Base-by-base conservation (phyloP, 2,329 filamentous ascomycete species). In the Bipolaris sorokiniana region DNA sequence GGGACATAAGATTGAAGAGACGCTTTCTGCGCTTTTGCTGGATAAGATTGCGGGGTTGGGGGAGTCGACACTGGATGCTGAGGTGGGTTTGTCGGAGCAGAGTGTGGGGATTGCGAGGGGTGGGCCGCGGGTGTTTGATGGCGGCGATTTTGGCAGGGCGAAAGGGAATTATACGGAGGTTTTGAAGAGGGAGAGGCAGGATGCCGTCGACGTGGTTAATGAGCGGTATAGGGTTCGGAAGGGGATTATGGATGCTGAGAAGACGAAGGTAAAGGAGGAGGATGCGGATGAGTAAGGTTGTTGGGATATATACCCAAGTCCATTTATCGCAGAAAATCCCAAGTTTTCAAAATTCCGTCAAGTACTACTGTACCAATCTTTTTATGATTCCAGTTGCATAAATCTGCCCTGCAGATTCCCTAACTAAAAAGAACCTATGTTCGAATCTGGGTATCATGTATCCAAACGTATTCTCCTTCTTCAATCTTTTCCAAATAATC, bases 1-100 rank as follows among this genome's bases (percentile, higher is more conserved):
- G 58, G 86, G 88, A 70, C 83, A 85, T 51, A 97, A 97, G 81
- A 90, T 98, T 65, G 92, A 98, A 69, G 95, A 98, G 81, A 80
- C 96, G 50, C 81, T 99, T 54, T 87, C 91, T 0, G 88, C 85
- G 57, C 85, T 87, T 65, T 79, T 99, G 48, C 80, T 98, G 58
- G 86, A 90, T 68, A 77, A 88, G 47, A 80, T 83, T 16, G 80
- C 84, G 4, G 62, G 36, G 7, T 73, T 79, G 54, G 79, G 80
- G 3, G 58, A 63, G 48, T 61, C 62, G 15, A 73, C 63, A 49
- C 60, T 73, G 31, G 67, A 64, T 48, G 38, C 44, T 31, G 58
- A 64, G 56, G 50, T 49, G 18, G 54, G 56, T 5, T 26, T 34
- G 16, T 41, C 59, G 28, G 57, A 59, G 50, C 52, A 48, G 23